A percentile compares a stretch with the other conserved stretches of the same genome.
Conservation (phyloP, 495 filamentous ascomycete genomes). For the Penicillium bovifimosum region DNA sequence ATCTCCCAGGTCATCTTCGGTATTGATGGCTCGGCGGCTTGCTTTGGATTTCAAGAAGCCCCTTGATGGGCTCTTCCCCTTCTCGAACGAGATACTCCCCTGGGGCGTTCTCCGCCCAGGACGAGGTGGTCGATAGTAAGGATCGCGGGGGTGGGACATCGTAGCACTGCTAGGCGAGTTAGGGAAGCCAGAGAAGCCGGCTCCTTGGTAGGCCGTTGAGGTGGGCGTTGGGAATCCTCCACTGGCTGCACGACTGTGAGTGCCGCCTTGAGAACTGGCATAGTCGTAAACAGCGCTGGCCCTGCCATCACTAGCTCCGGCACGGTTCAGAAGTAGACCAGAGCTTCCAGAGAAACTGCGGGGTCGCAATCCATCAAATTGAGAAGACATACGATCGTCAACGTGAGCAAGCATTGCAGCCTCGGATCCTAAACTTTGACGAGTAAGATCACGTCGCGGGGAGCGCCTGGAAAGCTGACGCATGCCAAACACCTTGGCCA, state of each 20-base stretch:
- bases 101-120: slow-evolving; percentile 57
- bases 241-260: slow-evolving; percentile 42
- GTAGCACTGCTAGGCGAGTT: slow-evolving; percentile 38
- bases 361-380: slow-evolving; percentile 58
- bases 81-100: slow-evolving; percentile 34
- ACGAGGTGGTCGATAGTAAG: slow-evolving; percentile 81
- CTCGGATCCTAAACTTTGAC: slow-evolving; percentile 73
- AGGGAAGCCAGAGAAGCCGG: slow-evolving; percentile 32
- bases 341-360: slow-evolving; percentile 84
- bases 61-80: slow-evolving; percentile 30
- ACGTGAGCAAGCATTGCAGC: slow-evolving; percentile 70
- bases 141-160: slow-evolving; percentile 51
- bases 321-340: slow-evolving; percentile 60
- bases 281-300: slow-evolving; percentile 43
- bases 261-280: slow-evolving; percentile 41
- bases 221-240: slow-evolving; percentile 60
- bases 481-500: slow-evolving; percentile 87
- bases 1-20: slow-evolving; percentile 39
- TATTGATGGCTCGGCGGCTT: slow-evolving; percentile 23
- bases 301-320: slow-evolving; percentile 42
- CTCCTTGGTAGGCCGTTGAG: slow-evolving; percentile 65
- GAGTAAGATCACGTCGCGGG: slow-evolving; percentile 54
- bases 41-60: slow-evolving; percentile 36
- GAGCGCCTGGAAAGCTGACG: slow-evolving; percentile 80
- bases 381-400: slow-evolving; percentile 59